Conservation (phyloP, 2,329 filamentous ascomycete genomes). For the Alternaria novae-zelandiae region DNA sequence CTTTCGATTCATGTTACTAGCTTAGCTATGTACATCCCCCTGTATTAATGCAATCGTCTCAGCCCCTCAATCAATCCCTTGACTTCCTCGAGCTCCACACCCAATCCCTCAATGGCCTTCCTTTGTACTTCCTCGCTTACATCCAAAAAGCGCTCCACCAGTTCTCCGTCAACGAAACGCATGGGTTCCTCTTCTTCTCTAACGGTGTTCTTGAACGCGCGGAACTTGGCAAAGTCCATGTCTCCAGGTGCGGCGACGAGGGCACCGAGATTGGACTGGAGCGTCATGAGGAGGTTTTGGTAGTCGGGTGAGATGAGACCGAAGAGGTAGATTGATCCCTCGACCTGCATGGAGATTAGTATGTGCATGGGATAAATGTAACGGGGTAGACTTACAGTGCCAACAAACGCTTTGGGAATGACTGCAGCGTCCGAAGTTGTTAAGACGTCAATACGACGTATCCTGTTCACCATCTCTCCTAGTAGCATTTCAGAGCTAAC, state of each 20-base stretch:
- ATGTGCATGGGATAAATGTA: not conserved
- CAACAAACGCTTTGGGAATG: constrained; percentile 83
- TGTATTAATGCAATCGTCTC: constrained; percentile 53
- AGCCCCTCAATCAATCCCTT: constrained; percentile 67
- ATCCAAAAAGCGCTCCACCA: constrained; percentile 85
- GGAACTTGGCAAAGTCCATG: constrained; percentile 77
- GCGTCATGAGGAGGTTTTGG: constrained; percentile 79
- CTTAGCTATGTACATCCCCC: not conserved
- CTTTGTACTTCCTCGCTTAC: constrained; percentile 65
- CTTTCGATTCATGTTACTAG: not conserved
- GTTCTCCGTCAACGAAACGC: constrained; percentile 89
- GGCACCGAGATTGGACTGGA: constrained; percentile 75
- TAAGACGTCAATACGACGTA: constrained; percentile 74
- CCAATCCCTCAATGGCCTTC: constrained; percentile 58
- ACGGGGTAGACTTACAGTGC: constrained; percentile 69
- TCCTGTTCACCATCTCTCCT: constrained; percentile 92
- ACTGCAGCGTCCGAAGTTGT: constrained; percentile 70
- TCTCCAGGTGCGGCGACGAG: constrained; percentile 73
- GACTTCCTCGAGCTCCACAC: constrained; percentile 63
- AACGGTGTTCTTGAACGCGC: constrained; percentile 79
- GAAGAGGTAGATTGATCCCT: constrained; percentile 91
- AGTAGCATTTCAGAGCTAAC: constrained; percentile 82
- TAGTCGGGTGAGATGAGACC: constrained; percentile 75
- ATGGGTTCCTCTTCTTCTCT: constrained; percentile 76
- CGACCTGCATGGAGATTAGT: constrained; percentile 64